Evolutionary conservation across 2,329 filamentous ascomycete genomes (phyloP).

Genomic region (Pseudogymnoascus sp.): DNA sequence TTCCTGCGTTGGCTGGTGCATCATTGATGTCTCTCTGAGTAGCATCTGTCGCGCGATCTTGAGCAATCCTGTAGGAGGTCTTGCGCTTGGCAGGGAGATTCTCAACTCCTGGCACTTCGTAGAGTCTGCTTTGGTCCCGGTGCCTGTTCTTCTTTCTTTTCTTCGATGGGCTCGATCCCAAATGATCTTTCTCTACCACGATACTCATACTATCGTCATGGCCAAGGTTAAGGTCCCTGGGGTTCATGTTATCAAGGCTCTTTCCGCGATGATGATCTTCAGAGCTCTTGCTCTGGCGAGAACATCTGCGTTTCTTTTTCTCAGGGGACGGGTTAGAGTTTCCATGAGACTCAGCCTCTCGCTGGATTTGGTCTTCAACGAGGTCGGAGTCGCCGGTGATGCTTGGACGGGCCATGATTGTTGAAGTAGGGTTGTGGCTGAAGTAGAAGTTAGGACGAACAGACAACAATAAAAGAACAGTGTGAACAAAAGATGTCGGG

Average conservation of each 20-base stretch:
- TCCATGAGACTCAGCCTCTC: not conserved
- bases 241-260: not conserved
- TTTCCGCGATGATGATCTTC: not conserved
- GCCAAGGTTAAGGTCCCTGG: not conserved
- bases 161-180: not conserved
- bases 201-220: not conserved
- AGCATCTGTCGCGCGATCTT: constrained; percentile 14
- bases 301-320: not conserved
- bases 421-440: not conserved
- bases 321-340: not conserved
- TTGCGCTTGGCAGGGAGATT: not conserved
- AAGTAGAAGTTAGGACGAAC: not conserved
- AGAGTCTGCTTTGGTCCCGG: not conserved
- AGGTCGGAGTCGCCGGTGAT: not conserved
- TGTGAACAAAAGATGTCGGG: not conserved
- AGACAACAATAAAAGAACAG: not conserved
- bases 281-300: not conserved
- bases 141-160: not conserved
- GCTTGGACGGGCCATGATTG: not conserved
- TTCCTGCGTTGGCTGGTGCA: constrained; percentile 23
- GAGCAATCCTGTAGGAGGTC: not conserved
- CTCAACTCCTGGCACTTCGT: not conserved
- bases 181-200: not conserved
- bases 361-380: not conserved
- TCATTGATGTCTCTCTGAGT: constrained; percentile 23